Base-by-base conservation (phyloP, 495 filamentous ascomycete species). In the Neurospora sp. region DNA sequence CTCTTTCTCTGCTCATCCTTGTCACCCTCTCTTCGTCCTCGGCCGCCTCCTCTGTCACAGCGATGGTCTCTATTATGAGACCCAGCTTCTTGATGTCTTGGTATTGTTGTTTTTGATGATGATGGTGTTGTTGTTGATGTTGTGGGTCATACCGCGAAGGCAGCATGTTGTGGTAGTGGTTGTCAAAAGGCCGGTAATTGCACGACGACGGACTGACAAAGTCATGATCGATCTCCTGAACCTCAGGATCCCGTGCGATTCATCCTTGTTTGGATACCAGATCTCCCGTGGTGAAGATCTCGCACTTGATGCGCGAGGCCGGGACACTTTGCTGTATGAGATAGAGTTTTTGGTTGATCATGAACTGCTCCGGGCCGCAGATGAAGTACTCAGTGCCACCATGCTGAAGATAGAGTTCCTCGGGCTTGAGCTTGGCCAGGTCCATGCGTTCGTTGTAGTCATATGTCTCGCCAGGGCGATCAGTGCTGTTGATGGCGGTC, bases 311-410 rank as follows among this genome's bases (percentile, higher is more conserved):
- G 71, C 87, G 84, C 10, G 86, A 85, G 12, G 78, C 76, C 10
- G 70, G 75, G 4, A 93, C 90, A 1, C 90, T 90, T 62, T 79
- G 80, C 1, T 75, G 77, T 72, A 83, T 77, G 69, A 93, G 84
- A 72, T 83, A 84, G 18, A 79, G 77, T 71, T 87, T 80, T 69
- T 87, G 83, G 41, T 87, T 86, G 4, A 83, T 77, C 91, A 93
- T 94, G 82, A 93, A 93, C 39, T 80, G 75, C 70, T 84, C 85
- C 0, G 91, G 92, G 1, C 92, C 92, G 74, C 92, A 94, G 74
- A 92, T 81, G 78, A 87, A 93, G 79, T 93, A 94, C 75, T 89
- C 81, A 1, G 92, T 85, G 39, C 77, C 79, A 7, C 81, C 37
- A 76, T 91, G 83, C 66, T 84, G 81, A 10, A 90, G 77, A 78